Evolutionary conservation across 2,329 filamentous ascomycete genomes (phyloP).

Genomic region (Ilyonectria robusta): DNA sequence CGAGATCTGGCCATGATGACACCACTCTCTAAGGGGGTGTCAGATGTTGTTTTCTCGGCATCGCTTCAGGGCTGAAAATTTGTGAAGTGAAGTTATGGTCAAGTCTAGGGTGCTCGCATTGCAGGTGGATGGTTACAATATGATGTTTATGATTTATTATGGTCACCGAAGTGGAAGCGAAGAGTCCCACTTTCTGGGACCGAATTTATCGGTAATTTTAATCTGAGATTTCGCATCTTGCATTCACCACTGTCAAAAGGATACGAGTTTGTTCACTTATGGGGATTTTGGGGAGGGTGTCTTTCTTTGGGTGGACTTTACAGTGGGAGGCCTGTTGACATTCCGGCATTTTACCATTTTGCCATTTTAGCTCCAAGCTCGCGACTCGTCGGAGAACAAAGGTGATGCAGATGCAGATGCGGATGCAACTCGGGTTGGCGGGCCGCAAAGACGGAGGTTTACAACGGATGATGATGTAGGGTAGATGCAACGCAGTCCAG

Average conservation of each 20-base stretch:
- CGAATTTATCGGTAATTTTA: neutral
- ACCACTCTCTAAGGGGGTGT: neutral
- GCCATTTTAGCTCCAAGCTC: too few relatives aligned
- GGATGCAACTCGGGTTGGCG: neutral
- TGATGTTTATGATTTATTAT: too few relatives aligned
- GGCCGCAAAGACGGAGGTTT: neutral
- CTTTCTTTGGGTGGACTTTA: neutral
- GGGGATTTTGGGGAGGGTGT: neutral
- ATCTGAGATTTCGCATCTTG: neutral
- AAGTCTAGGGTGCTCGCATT: neutral
- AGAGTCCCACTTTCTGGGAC: neutral
- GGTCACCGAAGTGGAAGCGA: too few relatives aligned
- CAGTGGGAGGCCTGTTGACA: neutral
- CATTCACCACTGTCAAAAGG: neutral
- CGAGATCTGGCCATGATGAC: slow-evolving; percentile 9
- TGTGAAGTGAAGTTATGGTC: neutral
- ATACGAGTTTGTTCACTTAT: neutral
- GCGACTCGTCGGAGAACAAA: neutral
- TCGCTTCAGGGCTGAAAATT: neutral
- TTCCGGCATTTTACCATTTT: neutral
- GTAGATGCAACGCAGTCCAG: neutral
- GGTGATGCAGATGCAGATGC: neutral
- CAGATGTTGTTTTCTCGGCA: neutral
- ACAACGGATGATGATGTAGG: neutral
- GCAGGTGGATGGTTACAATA: neutral